Evolutionary conservation across 768 basidiomycete genomes (phyloP).

Genomic region (Suillus subluteus): DNA sequence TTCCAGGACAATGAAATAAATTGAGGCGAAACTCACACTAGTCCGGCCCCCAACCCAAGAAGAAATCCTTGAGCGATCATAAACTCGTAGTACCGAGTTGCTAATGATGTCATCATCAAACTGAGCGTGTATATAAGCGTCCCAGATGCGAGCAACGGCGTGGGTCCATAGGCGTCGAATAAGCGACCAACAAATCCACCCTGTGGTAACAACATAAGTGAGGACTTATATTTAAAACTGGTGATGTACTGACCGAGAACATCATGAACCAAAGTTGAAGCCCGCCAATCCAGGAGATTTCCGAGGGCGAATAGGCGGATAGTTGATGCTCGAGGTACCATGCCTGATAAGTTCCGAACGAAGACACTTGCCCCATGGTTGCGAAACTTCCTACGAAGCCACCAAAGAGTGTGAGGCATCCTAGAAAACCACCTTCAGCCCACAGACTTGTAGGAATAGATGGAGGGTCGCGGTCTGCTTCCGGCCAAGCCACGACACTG

Average conservation of each 20-base stretch:
- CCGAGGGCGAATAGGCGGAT: conserved; percentile 46
- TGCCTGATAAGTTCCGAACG: conserved; percentile 66
- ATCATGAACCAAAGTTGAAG: conserved; percentile 65
- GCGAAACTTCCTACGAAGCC: conserved; percentile 61
- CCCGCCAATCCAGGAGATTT: conserved; percentile 65
- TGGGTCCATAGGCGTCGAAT: conserved; percentile 60
- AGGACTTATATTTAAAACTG: conserved; percentile 14
- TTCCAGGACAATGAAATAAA: not conserved
- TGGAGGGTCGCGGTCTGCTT: not conserved
- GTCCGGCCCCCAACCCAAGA: conserved; percentile 6
- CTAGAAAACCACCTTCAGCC: conserved; percentile 9
- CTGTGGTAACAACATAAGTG: conserved; percentile 30
- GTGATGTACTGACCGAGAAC: conserved; percentile 50
- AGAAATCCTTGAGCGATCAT: conserved; percentile 12
- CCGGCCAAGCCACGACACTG: not conserved
- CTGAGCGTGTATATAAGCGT: conserved; percentile 48
- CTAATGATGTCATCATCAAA: conserved; percentile 58
- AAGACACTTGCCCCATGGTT: conserved; percentile 65
- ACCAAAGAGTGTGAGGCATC: conserved; percentile 24
- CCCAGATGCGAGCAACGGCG: conserved; percentile 50
- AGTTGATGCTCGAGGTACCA: conserved; percentile 63
- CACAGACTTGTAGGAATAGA: conserved; percentile 1
- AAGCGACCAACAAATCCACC: conserved; percentile 56
- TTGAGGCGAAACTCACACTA: conserved; percentile 3
- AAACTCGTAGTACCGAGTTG: conserved; percentile 21